Conservation (phyloP, 2,329 filamentous ascomycete species). For the Parafenestella ontariensis region DNA sequence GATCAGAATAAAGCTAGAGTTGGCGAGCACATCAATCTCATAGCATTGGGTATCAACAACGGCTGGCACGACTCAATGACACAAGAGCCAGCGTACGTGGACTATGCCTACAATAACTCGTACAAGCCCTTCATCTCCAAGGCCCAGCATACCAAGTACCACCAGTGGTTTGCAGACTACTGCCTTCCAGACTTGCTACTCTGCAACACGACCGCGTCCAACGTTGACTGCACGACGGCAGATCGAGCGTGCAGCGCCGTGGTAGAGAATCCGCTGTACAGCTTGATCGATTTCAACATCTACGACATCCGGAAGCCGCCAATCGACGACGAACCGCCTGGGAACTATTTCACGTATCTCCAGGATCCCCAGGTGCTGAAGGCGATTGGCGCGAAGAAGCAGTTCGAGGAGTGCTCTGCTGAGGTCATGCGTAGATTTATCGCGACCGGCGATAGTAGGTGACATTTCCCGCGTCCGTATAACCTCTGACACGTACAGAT, state of each 20-base stretch:
- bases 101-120: conserved; percentile 60
- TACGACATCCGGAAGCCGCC: conserved; percentile 64
- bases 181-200: conserved; percentile 62
- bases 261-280: conserved; percentile 59
- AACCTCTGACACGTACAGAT: conserved; percentile 15
- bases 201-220: conserved; percentile 58
- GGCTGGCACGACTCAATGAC: conserved; percentile 62
- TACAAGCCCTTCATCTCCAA: conserved; percentile 49
- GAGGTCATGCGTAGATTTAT: conserved; percentile 53
- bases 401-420: conserved; percentile 59
- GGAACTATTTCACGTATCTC: conserved; percentile 62
- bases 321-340: conserved; percentile 63
- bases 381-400: conserved; percentile 64
- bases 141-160: conserved; percentile 58
- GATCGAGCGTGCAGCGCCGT: conserved; percentile 61
- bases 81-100: conserved; percentile 58
- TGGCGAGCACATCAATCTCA: conserved; percentile 53
- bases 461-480: too few relatives aligned
- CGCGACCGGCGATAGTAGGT: conserved; percentile 55
- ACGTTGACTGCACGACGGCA: conserved; percentile 59
- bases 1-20: conserved; percentile 49
- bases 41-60: conserved; percentile 60
- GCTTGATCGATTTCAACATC: conserved; percentile 58
- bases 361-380: conserved; percentile 58
- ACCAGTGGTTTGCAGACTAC: conserved; percentile 64